Evolutionary conservation across 129 eudicot species (phyloP).

Genomic region (Flaveria ramosissima): DNA sequence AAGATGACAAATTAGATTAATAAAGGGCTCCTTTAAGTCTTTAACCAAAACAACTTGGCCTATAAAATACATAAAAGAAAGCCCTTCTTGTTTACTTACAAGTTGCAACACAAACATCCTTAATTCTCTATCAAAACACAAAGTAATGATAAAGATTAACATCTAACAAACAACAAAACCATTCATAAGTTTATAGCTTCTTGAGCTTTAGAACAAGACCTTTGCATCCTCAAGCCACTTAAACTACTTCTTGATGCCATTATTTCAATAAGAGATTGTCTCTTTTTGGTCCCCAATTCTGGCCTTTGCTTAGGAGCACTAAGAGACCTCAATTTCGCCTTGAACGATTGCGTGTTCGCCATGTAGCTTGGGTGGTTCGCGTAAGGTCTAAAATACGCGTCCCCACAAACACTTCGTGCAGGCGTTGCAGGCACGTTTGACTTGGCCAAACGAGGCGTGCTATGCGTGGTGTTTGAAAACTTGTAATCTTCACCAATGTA

Average conservation of each 20-base stretch:
- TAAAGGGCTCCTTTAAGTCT: neutral
- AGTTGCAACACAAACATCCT: slow-evolving; percentile 31
- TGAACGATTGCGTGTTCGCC: slow-evolving; percentile 82
- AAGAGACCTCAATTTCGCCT: slow-evolving; percentile 73
- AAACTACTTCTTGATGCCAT: slow-evolving; percentile 91
- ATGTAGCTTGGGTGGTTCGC: slow-evolving; percentile 69
- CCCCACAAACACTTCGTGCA: slow-evolving; percentile 84
- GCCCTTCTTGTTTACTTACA: slow-evolving; percentile 31
- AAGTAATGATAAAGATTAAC: neutral
- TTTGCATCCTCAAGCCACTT: slow-evolving; percentile 88
- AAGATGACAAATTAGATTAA: slow-evolving; percentile 3
- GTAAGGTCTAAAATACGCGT: slow-evolving; percentile 52
- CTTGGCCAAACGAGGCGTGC: slow-evolving; percentile 70
- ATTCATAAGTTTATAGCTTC: slow-evolving; percentile 44
- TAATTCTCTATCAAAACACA: slow-evolving; percentile 36
- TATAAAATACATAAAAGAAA: neutral
- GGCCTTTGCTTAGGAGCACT: slow-evolving; percentile 95
- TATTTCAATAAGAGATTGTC: slow-evolving; percentile 64
- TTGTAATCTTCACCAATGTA: slow-evolving; percentile 46
- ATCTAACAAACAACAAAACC: slow-evolving; percentile 28
- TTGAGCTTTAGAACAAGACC: slow-evolving; percentile 63
- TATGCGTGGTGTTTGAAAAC: slow-evolving; percentile 65
- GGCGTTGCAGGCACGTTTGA: slow-evolving; percentile 55
- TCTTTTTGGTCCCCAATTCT: slow-evolving; percentile 56
- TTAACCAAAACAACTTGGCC: slow-evolving; percentile 25